Conservation (phyloP, 768 basidiomycete species). For the Tylopilus rubrobrunneus region DNA sequence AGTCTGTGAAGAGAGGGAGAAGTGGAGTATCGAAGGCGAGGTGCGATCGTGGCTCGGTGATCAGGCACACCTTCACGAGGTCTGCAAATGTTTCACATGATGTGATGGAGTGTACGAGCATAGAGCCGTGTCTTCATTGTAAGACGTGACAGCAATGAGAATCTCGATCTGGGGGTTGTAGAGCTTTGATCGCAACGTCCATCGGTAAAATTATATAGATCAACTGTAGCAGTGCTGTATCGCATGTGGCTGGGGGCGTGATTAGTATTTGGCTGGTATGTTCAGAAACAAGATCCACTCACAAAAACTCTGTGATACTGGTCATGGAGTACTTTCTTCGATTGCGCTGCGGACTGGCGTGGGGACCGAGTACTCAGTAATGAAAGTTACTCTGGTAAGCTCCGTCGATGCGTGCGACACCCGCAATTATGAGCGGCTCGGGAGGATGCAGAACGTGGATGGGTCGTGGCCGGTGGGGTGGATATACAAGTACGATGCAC, state of each 20-base stretch:
- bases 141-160: conserved; percentile 90
- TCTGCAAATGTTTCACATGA: conserved; percentile 98
- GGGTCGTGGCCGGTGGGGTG: too few species aligned
- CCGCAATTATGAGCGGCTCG: too few species aligned
- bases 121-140: conserved; percentile 93
- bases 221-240: conserved; percentile 88
- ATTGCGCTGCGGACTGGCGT: conserved; percentile 79
- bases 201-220: conserved; percentile 88
- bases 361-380: conserved; percentile 85
- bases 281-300: conserved; percentile 29
- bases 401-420: too few species aligned
- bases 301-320: conserved; percentile 90
- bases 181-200: conserved; percentile 76
- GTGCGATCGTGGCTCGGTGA: too few species aligned
- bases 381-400: conserved; percentile 90
- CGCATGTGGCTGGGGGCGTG: conserved; percentile 66
- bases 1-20: too few species aligned
- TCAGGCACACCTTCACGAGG: too few species aligned
- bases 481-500: too few species aligned
- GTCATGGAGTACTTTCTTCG: conserved; percentile 70
- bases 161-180: conserved; percentile 91
- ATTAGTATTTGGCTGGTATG: neutral
- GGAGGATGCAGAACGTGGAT: too few species aligned
- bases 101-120: conserved; percentile 86
- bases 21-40: too few species aligned